Evolutionary conservation across 805 yeast species (phyloP), one percentile per base, ranked within the genome.

Genomic region (Candida michaelii): DNA sequence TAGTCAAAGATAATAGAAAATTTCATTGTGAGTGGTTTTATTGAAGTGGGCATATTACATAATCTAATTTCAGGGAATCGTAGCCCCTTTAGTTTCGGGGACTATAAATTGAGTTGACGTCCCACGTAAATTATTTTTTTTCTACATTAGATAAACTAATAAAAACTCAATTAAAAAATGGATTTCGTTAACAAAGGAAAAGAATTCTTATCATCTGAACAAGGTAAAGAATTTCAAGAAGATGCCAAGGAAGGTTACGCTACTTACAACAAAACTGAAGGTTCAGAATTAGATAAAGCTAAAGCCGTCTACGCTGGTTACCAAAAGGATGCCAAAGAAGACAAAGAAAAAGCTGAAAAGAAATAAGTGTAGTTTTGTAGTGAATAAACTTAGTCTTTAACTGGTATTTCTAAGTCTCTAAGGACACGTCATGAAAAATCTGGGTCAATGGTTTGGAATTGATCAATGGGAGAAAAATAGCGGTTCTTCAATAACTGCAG

Each of bases 191-290:
- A 62, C 50, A 57, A 66, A 45, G 68, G 66, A 41, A 54, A 62
- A 44, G 55, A 53, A 37, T 57, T 59, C 23, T 52, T 51, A 38
- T 53, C 48, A 14, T 58, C 59, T 36, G 53, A 58, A 33, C 54
- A 54, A 42, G 65, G 60, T 35, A 48, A 49, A 40, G 54, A 54
- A 11, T 52, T 56, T 42, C 40, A 49, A 23, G 59, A 59, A 41
- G 71, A 65, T 27, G 71, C 69, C 36, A 54, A 69, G 52, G 60
- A 55, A 17, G 72, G 65, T 29, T 66, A 59, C 62, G 45, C 49
- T 24, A 57, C 60, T 37, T 67, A 55, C 63, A 48, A 50, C 56
- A 53, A 51, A 43, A 52, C 62, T 25, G 66, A 58, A 14, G 60
- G 61, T 47, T 34, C 60, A 18, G 50, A 51, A 55, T 36, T 53